These are phyloP conservation scores for Ophiostoma sp. DNA, from an alignment of 2,329 filamentous ascomycete species.

Conservation along the genomic window DNA sequence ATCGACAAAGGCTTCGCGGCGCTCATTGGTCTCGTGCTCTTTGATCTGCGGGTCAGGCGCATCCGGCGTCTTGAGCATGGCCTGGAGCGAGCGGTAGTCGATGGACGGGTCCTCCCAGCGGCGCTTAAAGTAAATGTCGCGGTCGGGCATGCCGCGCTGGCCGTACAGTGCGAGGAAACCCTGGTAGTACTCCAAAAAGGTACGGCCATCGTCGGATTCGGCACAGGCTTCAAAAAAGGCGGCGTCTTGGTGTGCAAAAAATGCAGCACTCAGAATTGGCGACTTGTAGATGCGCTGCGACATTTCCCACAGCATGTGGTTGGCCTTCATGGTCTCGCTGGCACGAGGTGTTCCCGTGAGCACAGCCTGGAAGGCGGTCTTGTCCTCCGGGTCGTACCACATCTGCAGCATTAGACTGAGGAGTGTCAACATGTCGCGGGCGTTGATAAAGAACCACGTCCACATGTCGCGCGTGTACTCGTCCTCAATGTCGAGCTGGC, in stretches of 20 bases:
- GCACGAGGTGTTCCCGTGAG: neutral
- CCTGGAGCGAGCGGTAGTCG: slow-evolving; percentile 1
- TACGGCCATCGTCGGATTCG: neutral
- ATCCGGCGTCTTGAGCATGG: neutral
- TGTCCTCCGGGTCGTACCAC: neutral
- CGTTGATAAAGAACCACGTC: slow-evolving; percentile 5
- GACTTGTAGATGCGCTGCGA: neutral
- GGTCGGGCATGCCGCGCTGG: slow-evolving; percentile 1
- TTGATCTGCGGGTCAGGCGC: neutral
- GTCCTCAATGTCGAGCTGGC: neutral
- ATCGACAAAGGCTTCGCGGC: neutral
- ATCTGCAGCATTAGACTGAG: neutral
- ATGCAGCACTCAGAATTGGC: neutral
- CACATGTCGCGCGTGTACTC: slow-evolving; percentile 1
- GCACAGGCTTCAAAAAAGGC: neutral
- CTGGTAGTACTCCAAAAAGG: neutral
- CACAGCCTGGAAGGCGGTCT: neutral
- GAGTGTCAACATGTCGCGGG: neutral
- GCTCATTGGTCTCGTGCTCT: neutral
- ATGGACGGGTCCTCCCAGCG: neutral
- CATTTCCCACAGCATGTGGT: slow-evolving; percentile 4
- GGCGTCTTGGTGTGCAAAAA: neutral
- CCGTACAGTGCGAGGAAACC: neutral
- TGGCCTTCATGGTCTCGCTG: slow-evolving; percentile 7
- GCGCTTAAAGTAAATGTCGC: slow-evolving; percentile 5